phyloP scores from a whole-genome alignment of 2,329 filamentous ascomycete species.

The Ophioceras dolichostomum region DNA sequence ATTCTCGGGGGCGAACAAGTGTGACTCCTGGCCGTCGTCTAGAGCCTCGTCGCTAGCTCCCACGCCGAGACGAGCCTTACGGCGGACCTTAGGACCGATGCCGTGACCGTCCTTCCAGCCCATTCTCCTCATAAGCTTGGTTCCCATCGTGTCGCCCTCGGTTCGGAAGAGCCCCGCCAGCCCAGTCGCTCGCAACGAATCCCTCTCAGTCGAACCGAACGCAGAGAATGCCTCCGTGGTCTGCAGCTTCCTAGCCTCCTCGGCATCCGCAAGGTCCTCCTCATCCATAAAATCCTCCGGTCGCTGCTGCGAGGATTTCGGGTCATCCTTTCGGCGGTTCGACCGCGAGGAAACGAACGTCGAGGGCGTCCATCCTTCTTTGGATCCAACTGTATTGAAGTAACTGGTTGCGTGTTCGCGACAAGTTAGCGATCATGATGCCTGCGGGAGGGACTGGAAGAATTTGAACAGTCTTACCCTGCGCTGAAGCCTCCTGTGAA shows the following conservation, averaged over 20 bases:
- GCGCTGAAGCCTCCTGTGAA: constrained; percentile 96
- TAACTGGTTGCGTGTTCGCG: constrained; percentile 64
- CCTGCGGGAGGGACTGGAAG: too few species aligned
- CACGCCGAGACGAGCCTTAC: constrained; percentile 56
- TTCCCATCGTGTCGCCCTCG: constrained; percentile 74
- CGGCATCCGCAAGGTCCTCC: constrained; percentile 80
- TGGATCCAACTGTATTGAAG: constrained; percentile 96
- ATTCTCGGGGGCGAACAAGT: constrained; percentile 81
- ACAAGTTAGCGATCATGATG: too few species aligned
- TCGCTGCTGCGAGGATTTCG: constrained; percentile 42
- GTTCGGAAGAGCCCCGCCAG: constrained; percentile 62
- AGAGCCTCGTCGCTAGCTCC: constrained; percentile 34
- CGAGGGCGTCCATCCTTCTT: constrained; percentile 92
- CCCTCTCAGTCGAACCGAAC: constrained; percentile 54
- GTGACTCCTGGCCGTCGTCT: constrained; percentile 29
- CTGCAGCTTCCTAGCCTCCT: constrained; percentile 63
- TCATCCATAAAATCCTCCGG: constrained; percentile 97
- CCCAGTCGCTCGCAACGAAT: constrained; percentile 32
- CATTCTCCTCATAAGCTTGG: constrained; percentile 79
- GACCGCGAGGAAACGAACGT: constrained; percentile 83
- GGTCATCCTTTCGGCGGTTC: constrained; percentile 58
- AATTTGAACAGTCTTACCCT: constrained; percentile 55
- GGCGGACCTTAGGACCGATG: constrained; percentile 73
- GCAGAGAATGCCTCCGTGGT: constrained; percentile 64
- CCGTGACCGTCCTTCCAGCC: constrained; percentile 94